Evolutionary conservation across 305 asterid genomes (phyloP).

Genomic region (Solanum hybrid): DNA sequence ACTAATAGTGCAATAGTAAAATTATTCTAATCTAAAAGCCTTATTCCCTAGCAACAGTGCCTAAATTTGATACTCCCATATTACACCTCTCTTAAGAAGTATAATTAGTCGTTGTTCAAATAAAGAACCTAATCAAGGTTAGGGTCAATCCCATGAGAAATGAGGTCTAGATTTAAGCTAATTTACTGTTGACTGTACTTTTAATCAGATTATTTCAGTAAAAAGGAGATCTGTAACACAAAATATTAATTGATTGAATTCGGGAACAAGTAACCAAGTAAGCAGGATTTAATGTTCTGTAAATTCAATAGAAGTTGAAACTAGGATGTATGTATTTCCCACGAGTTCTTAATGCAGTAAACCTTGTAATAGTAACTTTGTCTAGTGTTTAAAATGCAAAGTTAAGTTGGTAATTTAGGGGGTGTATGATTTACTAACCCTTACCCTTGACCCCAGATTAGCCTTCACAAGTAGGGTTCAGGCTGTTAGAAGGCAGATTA

Average conservation of each 20-base stretch:
- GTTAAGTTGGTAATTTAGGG: not conserved
- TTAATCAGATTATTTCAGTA: not conserved
- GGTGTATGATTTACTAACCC: not conserved
- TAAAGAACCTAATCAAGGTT: not conserved
- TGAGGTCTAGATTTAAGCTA: not conserved
- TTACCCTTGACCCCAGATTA: not conserved
- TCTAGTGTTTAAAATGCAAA: not conserved
- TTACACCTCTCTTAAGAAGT: not conserved
- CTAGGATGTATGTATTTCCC: not conserved
- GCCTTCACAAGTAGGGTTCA: not conserved
- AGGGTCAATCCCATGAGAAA: not conserved
- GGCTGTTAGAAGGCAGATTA: not conserved
- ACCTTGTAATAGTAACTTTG: not conserved
- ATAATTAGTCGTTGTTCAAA: not conserved
- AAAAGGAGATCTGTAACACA: not conserved
- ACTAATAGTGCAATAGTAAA: not conserved
- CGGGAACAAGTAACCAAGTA: not conserved
- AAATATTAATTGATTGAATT: not conserved
- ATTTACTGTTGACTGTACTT: not conserved
- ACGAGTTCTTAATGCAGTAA: not conserved
- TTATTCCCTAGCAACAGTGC: not conserved
- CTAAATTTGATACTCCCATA: not conserved
- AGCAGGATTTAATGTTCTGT: not conserved
- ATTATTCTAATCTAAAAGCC: not conserved
- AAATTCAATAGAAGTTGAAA: not conserved